Evolutionary conservation across 1,284 basidiomycete genomes (phyloP), one percentile per base, ranked within the genome.

Genomic region (Cryptococcus sp.): DNA sequence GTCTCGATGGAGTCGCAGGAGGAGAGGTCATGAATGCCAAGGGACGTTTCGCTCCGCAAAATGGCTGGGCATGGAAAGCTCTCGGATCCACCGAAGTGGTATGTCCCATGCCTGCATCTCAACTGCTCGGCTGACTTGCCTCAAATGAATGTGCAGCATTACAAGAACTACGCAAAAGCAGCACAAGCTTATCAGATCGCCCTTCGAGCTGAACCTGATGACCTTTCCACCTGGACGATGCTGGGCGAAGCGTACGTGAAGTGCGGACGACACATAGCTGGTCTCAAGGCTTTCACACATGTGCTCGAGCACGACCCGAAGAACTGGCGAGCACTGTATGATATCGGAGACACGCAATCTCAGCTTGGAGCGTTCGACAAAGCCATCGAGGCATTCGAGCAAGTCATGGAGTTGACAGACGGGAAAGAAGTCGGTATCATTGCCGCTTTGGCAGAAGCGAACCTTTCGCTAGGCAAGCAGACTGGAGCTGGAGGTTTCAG

Each of bases 11-110:
- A 35, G 86, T 86, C 0, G 76, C 84, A 16, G 80, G 82, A 35
- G 82, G 81, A 19, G 75, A 80, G 22, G 81, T 81, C 45, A 74
- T 81, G 47, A 81, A 79, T 48, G 80, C 82, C 0, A 75, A 78
- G 76, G 40, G 81, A 78, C 45, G 77, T 25, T 78, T 77, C 74
- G 82, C 88, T 38, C 90, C 92, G 0, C 87, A 86, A 45, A 94
- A 93, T 69, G 85, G 89, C 3, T 99, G 96, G 96, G 96, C 96
- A 1, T 99, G 94, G 93, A 98, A 97, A 77, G 95, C 96, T 11
- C 81, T 96, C 27, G 96, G 96, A 1, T 86, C 91, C 1, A 93
- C 95, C 1, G 92, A 97, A 73, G 81, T 97, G 80, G 93, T 93
- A 70, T 79, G 87, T 78, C 52, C 15, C n/a, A 20, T 19, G 46